Percentiles rank a stretch among this genome's conserved stretches.
phyloP scores from a whole-genome alignment of 345 rosid genomes.

The Hypericum perforatum region DNA sequence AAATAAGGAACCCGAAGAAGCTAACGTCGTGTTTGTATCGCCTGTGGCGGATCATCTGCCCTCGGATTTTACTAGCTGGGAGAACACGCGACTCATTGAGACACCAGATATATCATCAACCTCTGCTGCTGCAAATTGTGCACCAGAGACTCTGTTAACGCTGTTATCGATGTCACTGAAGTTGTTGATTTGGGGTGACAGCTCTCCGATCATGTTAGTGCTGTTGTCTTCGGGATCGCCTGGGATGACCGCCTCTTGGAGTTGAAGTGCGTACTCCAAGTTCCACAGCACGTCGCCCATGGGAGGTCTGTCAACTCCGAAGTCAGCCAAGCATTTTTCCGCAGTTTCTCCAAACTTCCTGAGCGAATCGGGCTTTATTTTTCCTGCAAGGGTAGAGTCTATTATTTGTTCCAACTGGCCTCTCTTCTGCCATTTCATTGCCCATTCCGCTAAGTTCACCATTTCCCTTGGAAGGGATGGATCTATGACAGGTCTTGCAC shows the following conservation, averaged over 20 bases:
- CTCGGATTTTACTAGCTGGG: conserved; percentile 74
- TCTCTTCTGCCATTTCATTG: conserved; percentile 80
- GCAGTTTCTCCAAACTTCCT: conserved; percentile 79
- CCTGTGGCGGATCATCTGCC: conserved; percentile 35
- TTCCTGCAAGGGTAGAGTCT: conserved; percentile 48
- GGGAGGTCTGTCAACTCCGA: conserved; percentile 70
- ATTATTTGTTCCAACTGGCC: conserved; percentile 77
- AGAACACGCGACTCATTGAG: conserved; percentile 75
- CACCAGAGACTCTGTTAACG: conserved; percentile 18
- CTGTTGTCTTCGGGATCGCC: conserved; percentile 65
- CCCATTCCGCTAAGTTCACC: conserved; percentile 96
- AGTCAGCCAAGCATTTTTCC: conserved; percentile 83
- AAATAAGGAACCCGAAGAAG: too few species aligned
- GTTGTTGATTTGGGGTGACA: conserved; percentile 43
- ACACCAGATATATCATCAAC: conserved; percentile 45
- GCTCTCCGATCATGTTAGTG: conserved; percentile 59
- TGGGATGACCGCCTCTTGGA: conserved; percentile 49
- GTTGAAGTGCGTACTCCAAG: conserved; percentile 78
- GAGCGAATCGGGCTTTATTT: conserved; percentile 58
- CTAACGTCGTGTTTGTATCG: too few species aligned
- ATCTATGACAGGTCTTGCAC: conserved; percentile 88
- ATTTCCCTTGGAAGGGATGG: conserved; percentile 77
- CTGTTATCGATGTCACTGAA: conserved; percentile 34
- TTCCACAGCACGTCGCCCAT: conserved; percentile 94
- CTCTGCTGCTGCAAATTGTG: conserved; percentile 32